Evolutionary conservation across 1,139 yeast genomes (phyloP), one percentile per base, ranked within the genome.

Genomic region (Lodderomyces theae): DNA sequence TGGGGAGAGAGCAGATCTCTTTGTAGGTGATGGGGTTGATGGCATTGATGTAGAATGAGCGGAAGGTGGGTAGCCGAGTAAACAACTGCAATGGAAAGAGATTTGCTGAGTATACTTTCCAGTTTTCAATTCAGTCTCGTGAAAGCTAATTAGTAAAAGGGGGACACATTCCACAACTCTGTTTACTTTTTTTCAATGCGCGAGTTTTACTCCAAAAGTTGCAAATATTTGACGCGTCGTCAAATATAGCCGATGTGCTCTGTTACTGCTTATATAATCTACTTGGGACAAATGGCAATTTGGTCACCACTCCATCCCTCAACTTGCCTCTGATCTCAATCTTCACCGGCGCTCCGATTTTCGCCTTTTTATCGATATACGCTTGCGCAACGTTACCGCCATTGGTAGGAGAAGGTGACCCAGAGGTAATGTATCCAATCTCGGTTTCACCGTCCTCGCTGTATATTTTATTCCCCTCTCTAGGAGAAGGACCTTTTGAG

Each of bases 331-430:
- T 79, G 41, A 92, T 84, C 53, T 86, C 85, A 46, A 90, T 80
- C 51, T 78, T 65, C 33, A 90, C 71, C 39, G 76, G 71, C n/a
- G 89, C 79, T 2, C 96, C 97, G 35, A 79, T 72, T 66, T 90
- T 92, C 54, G 69, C 72, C n/a, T 79, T 80, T 54, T 87, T 82
- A 47, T 85, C 76, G 32, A 92, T 76, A 63, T 87, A 92, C 5
- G 86, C 96, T 76, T 90, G 96, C 18, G 96, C 97, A 45, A 92
- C 84, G 58, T 92, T 92, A 38, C 83, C 85, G n/a, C 82, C 84
- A 43, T 84, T 66, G 10, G 90, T 79, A 30, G 98, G 98, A 9
- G 96, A 85, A 44, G 92, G 83, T 44, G 92, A 82, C 4, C 98
- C 98, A 0, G 96, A 87, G 10, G 96, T 87, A 38, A 90, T 82